Percentiles rank a stretch among this genome's conserved stretches.
phyloP scores from a whole-genome alignment of 2,329 filamentous ascomycete genomes.

The Fonsecaea monophora region DNA sequence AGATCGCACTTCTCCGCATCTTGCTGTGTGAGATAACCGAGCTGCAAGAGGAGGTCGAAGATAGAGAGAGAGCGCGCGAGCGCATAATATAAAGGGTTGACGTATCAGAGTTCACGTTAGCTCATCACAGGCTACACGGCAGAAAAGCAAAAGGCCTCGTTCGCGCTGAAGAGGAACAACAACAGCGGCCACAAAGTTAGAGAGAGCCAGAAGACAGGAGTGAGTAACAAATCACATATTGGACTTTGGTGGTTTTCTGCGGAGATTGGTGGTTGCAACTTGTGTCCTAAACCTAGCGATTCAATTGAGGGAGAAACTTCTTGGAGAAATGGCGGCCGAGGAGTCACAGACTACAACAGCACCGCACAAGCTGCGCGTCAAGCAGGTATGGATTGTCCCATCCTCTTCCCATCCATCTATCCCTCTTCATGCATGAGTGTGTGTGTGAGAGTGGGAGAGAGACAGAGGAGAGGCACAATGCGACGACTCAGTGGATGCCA shows the following conservation, averaged over 20 bases:
- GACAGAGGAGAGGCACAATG: background rate
- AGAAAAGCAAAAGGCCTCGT: no score
- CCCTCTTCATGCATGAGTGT: background rate
- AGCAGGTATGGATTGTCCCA: conserved; percentile 17
- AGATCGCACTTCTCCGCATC: conserved; percentile 13
- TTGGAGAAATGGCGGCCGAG: conserved; percentile 5
- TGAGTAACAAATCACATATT: no score
- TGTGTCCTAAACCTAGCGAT: no score
- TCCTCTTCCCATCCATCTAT: background rate
- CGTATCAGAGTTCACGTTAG: background rate
- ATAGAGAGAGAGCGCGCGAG: background rate
- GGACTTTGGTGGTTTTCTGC: no score
- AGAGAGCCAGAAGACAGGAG: no score
- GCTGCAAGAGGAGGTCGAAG: background rate
- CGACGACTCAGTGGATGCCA: background rate
- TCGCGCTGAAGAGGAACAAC: background rate
- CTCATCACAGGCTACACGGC: background rate
- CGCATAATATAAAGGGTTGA: background rate
- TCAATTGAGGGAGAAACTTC: background rate
- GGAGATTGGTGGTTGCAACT: no score
- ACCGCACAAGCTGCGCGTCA: conserved; percentile 20
- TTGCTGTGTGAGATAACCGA: background rate
- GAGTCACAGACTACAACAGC: background rate
- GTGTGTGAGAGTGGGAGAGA: background rate
- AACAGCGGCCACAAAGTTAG: no score